Evolutionary conservation across 257 asterid species (phyloP), one percentile per base, ranked within the genome.

Genomic region (Cinchona pubescens): DNA sequence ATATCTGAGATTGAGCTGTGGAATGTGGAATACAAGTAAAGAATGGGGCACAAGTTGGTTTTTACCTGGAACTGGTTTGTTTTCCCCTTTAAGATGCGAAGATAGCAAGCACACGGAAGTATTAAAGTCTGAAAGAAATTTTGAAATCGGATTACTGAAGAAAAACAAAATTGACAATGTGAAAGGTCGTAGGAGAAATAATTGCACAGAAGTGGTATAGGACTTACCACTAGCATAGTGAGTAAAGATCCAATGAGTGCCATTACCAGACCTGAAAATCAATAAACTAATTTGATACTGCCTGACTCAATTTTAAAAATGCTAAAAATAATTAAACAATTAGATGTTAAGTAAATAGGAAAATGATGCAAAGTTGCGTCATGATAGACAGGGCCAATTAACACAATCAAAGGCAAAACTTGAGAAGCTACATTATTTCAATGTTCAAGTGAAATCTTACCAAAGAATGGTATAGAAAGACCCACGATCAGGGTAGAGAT

Each of bases 201-300:
- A 48, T 46, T 48, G 14, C 2, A 2, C 40, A 37, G 5, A 37
- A 5, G 40, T 37, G 40, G 40, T 37, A 37, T 5, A 37, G 71
- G 45, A 81, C 93, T 84, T 81, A 95, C 99, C 21, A 92, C 97
- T 51, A 95, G 94, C 99, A 95, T 95, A 51, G 98, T 91, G 70
- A 92, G 90, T 13, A 88, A 81, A 45, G 99, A 91, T 77, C 98
- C 99, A 29, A 95, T 91, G 77, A 95, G 68, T 2, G 99, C 91
- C 96, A 90, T 87, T 79, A 95, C 96, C 23, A 92, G 85, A 78
- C 93, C 98, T 95, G 85, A 64, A 67, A 35, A 35, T 5, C 40
- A 53, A 43, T 30, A 55, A 64, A 40, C 34, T 13, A 25, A 9
- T 34, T 7, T 8, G 27, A 51, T 18, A 27, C 38, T 61, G 37